A percentile compares a stretch with the other conserved stretches of the same genome.
These are phyloP conservation scores for Fusarium staphyleae DNA, from an alignment of 2,329 filamentous ascomycete genomes.

Conservation along the genomic window DNA sequence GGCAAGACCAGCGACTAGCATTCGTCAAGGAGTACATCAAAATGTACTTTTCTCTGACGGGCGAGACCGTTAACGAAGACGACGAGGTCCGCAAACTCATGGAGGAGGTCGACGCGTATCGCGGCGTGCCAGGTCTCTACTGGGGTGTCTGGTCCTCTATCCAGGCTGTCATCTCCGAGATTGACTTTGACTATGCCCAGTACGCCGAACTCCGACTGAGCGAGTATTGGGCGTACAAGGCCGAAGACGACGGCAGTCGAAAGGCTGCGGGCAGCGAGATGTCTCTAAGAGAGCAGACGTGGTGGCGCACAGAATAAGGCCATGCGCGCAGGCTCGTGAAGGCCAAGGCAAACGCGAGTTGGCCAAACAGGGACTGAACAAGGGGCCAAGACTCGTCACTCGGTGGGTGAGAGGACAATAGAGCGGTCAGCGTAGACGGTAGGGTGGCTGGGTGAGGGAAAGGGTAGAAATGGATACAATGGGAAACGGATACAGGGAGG, in stretches of 20 bases:
- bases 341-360: background rate
- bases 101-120: constrained; percentile 83
- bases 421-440: constrained; percentile 3
- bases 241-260: constrained; percentile 71
- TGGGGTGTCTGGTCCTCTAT: constrained; percentile 97
- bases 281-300: constrained; percentile 79
- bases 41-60: constrained; percentile 68
- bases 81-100: constrained; percentile 73
- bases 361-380: constrained; percentile 18
- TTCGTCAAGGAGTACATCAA: constrained; percentile 86
- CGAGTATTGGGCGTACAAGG: constrained; percentile 94
- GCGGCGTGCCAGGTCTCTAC: constrained; percentile 87
- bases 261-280: constrained; percentile 60
- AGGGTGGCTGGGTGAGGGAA: constrained; percentile 10
- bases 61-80: constrained; percentile 57
- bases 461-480: constrained; percentile 20
- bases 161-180: constrained; percentile 91
- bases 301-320: constrained; percentile 59
- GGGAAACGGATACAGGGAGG: constrained; percentile 26
- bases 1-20: constrained; percentile 73
- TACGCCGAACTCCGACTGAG: constrained; percentile 87
- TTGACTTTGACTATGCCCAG: constrained; percentile 94
- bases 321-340: background rate
- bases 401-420: background rate
- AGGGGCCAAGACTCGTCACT: constrained; percentile 12